Conservation (phyloP, 1,284 basidiomycete species). For the Vanrija humicola region DNA sequence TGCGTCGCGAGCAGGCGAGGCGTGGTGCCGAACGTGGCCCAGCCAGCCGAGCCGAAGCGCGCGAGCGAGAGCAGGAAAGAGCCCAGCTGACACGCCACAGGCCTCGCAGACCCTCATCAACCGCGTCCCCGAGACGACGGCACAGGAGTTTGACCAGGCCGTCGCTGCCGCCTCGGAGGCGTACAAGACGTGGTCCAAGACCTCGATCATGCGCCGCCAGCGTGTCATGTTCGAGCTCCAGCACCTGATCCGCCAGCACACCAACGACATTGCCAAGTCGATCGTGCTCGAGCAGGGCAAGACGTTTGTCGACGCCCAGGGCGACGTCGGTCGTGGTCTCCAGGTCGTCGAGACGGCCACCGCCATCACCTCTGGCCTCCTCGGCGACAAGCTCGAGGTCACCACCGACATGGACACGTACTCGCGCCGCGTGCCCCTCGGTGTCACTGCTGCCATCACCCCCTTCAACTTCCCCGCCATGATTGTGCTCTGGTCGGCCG, state of each 20-base stretch:
- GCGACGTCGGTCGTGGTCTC: slow-evolving; percentile 87
- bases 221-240: slow-evolving; percentile 87
- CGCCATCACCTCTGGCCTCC: slow-evolving; percentile 73
- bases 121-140: slow-evolving; percentile 84
- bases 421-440: slow-evolving; percentile 49
- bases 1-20: no score
- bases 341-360: slow-evolving; percentile 83
- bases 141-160: slow-evolving; percentile 76
- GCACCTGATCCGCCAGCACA: slow-evolving; percentile 69
- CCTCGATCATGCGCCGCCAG: slow-evolving; percentile 81
- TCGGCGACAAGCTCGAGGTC: slow-evolving; percentile 91
- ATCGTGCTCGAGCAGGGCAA: slow-evolving; percentile 87
- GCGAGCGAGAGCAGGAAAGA: neutral
- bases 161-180: slow-evolving; percentile 80
- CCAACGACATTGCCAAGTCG: slow-evolving; percentile 55
- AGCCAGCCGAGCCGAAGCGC: no score
- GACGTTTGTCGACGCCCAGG: slow-evolving; percentile 84
- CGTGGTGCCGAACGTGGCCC: no score
- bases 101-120: slow-evolving; percentile 75
- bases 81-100: slow-evolving; percentile 6
- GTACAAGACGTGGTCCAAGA: slow-evolving; percentile 82
- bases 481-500: slow-evolving; percentile 95
- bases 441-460: slow-evolving; percentile 62
- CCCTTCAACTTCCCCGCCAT: slow-evolving; percentile 88
- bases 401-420: slow-evolving; percentile 96